These are phyloP conservation scores for Auxenochlorella pyrenoidosa DNA, from an alignment of 139 green algal species.

Conservation along the genomic window DNA sequence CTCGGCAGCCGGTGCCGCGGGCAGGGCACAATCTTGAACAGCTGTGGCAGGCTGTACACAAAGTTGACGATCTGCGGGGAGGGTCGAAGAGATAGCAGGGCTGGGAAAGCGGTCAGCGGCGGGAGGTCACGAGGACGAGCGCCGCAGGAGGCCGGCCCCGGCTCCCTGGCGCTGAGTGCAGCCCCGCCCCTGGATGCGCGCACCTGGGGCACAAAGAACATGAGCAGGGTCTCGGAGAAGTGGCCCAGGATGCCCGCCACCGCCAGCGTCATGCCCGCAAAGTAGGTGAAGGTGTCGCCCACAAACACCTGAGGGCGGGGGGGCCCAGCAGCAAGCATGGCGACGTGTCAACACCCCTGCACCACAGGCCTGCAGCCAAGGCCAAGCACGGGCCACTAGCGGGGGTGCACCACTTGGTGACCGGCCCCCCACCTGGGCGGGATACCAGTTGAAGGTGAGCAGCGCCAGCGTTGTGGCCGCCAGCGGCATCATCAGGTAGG, in stretches of 20 bases:
- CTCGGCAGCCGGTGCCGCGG: slow-evolving; percentile 92
- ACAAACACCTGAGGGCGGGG: slow-evolving; percentile 86
- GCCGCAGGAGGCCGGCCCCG: too few relatives aligned
- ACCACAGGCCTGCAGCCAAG: too few relatives aligned
- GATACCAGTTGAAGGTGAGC: slow-evolving; percentile 93
- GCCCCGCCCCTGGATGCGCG: not conserved
- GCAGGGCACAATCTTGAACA: slow-evolving; percentile 97
- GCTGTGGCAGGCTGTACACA: slow-evolving; percentile 95
- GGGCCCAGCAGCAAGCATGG: too few relatives aligned
- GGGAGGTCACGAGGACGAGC: too few relatives aligned
- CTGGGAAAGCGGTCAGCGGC: too few relatives aligned
- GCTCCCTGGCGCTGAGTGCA: too few relatives aligned
- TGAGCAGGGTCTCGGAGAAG: slow-evolving; percentile 96
- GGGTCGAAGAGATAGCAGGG: too few relatives aligned
- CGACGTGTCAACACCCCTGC: too few relatives aligned
- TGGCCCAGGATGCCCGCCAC: slow-evolving; percentile 98
- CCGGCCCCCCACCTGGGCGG: slow-evolving; percentile 24
- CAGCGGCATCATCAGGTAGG: slow-evolving; percentile 93
- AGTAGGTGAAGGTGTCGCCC: slow-evolving; percentile 99
- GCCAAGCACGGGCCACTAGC: not conserved
- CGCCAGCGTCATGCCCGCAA: slow-evolving; percentile 98
- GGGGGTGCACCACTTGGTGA: not conserved
- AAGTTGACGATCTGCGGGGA: slow-evolving; percentile 91
- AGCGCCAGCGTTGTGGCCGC: slow-evolving; percentile 84
- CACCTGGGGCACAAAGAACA: slow-evolving; percentile 94